Conservation (phyloP, 2,329 filamentous ascomycete genomes). For the Sodiomyces alkalinus region DNA sequence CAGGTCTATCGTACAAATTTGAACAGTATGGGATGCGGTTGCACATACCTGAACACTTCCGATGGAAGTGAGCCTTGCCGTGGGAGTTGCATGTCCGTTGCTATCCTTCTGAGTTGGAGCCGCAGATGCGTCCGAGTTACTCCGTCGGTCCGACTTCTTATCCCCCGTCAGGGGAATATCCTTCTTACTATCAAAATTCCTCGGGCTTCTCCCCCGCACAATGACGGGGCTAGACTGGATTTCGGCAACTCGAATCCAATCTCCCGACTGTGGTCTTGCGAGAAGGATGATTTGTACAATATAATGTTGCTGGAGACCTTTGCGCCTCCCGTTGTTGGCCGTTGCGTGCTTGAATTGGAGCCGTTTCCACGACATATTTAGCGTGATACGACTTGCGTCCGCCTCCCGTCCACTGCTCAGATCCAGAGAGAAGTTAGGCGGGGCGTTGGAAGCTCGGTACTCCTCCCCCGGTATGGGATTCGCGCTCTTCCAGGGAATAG, state of each 20-base stretch:
- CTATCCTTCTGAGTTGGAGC: conserved; percentile 11
- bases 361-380: conserved; percentile 85
- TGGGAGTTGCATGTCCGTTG: conserved; percentile 6
- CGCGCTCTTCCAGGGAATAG: conserved; percentile 86
- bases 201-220: conserved; percentile 77
- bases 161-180: conserved; percentile 59
- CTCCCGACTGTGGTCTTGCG: conserved; percentile 54
- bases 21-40: too few species aligned
- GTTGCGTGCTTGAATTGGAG: conserved; percentile 93
- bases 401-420: conserved; percentile 48
- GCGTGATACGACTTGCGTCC: conserved; percentile 62
- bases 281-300: conserved; percentile 73
- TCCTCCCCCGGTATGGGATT: conserved; percentile 34
- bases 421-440: conserved; percentile 40
- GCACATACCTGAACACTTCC: conserved; percentile 20
- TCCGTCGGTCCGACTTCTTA: conserved; percentile 29
- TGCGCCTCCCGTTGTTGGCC: conserved; percentile 86
- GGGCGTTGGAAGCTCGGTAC: conserved; percentile 30
- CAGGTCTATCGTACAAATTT: neutral
- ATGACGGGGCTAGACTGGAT: conserved; percentile 88
- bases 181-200: conserved; percentile 86
- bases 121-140: conserved; percentile 15
- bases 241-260: conserved; percentile 62
- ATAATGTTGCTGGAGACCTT: conserved; percentile 92
- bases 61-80: conserved; percentile 15